Evolutionary conservation across 306 rosid genomes (phyloP), one percentile per base, ranked within the genome.

Genomic region (Gastrolobium bilobum): DNA sequence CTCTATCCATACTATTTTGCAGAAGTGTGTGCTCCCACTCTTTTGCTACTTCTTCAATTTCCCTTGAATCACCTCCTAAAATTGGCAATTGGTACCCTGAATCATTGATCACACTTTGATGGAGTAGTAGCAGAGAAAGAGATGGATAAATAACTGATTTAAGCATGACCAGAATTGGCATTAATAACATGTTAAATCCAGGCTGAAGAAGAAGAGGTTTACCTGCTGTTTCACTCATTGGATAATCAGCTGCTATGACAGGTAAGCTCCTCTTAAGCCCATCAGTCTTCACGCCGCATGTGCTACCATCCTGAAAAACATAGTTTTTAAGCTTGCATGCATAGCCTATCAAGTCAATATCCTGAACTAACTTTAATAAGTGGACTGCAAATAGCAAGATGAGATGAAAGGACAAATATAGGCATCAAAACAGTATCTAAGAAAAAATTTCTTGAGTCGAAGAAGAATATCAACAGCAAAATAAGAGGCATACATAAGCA

Each of bases 21-120:
- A 96, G 86, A 84, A 96, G 97, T 70, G 92, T 96, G 88, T 96
- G 99, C 87, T 96, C 99, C 99, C 96, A 96, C 68, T 93, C 99
- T 86, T 96, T 96, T 38, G 86, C 90, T 77, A 83, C 99, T 90
- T 94, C 98, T 84, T 96, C 99, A 72, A 96, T 88, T 84, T 93
- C 98, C 84, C 85, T 77, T 15, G 96, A 79, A 77, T 91, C 99
- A 52, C 94, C 99, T 89, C 90, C 76, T 84, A 70, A 58, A 79
- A 75, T 57, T 54, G 78, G 74, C 75, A 87, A 62, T 46, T 64
- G 13, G 47, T 7, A 70, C 78, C 48, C 58, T 75, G 52, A 81
- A 59, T 77, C 31, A 72, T 68, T 78, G 78, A 71, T 38, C 44
- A 69, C 76, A 78, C 52, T 63, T 75, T 75, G 64, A 71, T 57